Conservation (phyloP, 768 basidiomycete genomes). For the Termitomyces sp. region DNA sequence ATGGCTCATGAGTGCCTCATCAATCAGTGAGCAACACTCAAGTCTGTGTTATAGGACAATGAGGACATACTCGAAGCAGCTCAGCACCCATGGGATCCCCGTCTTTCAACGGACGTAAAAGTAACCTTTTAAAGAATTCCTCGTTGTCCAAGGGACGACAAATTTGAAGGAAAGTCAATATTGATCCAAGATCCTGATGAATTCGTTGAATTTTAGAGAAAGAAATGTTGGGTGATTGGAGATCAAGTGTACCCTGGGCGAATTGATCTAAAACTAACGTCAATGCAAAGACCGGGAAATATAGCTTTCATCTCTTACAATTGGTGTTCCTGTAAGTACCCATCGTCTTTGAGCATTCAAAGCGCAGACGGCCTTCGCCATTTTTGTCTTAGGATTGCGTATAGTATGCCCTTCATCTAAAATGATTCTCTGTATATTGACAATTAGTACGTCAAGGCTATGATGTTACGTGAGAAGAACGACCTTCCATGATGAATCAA, state of each 20-base stretch:
- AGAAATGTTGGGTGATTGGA: background rate
- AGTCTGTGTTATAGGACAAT: conserved; percentile 3
- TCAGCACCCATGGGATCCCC: conserved; percentile 65
- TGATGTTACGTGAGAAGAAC: conserved; percentile 1
- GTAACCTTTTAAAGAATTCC: conserved; percentile 73
- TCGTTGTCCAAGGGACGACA: conserved; percentile 81
- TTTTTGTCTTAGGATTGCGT: conserved; percentile 83
- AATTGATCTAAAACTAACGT: conserved; percentile 55
- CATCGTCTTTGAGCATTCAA: conserved; percentile 70
- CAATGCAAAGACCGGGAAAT: background rate
- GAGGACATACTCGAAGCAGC: conserved; percentile 54
- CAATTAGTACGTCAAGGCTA: background rate
- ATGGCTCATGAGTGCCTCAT: conserved; percentile 69
- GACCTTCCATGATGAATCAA: conserved; percentile 80
- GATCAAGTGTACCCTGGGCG: conserved; percentile 48
- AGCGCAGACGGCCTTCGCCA: conserved; percentile 60
- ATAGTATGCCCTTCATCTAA: conserved; percentile 89
- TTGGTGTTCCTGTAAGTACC: conserved; percentile 83
- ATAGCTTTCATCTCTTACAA: conserved; percentile 45
- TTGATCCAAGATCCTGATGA: conserved; percentile 77
- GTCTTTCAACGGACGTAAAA: conserved; percentile 72
- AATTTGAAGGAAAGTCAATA: conserved; percentile 80
- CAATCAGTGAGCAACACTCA: conserved; percentile 3
- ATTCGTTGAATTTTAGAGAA: background rate
- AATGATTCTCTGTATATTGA: conserved; percentile 52